Conservation (phyloP, 352 stramenopile species). For the Aphanomyces invadans region DNA sequence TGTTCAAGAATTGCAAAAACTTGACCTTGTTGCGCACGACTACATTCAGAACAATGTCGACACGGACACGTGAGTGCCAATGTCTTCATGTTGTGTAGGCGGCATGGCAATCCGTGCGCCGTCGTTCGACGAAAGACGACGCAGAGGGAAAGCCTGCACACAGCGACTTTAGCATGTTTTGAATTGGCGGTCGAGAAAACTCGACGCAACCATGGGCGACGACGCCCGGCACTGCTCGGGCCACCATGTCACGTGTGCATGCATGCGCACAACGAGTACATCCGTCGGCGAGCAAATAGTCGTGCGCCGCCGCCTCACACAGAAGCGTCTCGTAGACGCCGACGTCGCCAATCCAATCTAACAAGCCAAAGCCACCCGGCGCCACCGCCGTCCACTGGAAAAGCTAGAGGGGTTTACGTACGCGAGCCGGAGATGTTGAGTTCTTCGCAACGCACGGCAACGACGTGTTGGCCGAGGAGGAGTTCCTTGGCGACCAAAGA, state of each 20-base stretch:
- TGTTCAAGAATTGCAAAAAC: constrained; percentile 98
- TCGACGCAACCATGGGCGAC: background rate
- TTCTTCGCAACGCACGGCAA: constrained; percentile 97
- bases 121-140: background rate
- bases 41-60: constrained; percentile 32
- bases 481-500: constrained; percentile 99
- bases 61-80: background rate
- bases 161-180: constrained; percentile 90
- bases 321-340: background rate
- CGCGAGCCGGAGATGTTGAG: constrained; percentile 97
- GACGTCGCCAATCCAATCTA: background rate
- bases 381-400: constrained; percentile 20
- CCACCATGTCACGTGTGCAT: constrained; percentile 6
- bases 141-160: constrained; percentile 53
- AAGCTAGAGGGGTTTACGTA: constrained; percentile 43
- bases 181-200: background rate
- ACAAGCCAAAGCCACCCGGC: background rate
- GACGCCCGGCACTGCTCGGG: background rate
- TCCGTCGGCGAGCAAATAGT: too few relatives aligned
- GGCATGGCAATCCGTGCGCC: constrained; percentile 24
- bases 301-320: background rate
- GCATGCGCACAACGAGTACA: constrained; percentile 19
- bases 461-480: constrained; percentile 96
- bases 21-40: constrained; percentile 96
- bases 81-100: constrained; percentile 25